Percentiles rank a stretch among this genome's conserved stretches.
Conservation (phyloP, 805 yeast genomes). For the Ascoidea rubescens region DNA sequence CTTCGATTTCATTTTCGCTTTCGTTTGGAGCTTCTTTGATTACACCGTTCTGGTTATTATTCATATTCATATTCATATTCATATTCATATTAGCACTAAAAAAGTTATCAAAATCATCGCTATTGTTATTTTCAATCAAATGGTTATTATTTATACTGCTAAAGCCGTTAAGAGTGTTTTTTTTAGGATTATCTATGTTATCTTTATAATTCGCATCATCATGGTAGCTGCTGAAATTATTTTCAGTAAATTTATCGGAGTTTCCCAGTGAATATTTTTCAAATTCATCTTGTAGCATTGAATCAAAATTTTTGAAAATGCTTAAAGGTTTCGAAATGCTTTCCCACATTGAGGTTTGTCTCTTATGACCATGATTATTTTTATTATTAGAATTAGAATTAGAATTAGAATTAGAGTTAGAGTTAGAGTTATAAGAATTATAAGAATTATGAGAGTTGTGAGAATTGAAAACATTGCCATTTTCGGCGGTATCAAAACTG, state of each 20-base stretch:
- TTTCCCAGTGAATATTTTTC: slow-evolving; percentile 7
- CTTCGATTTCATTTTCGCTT: background rate
- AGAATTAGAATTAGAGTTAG: background rate
- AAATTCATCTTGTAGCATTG: slow-evolving; percentile 9
- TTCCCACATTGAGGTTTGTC: slow-evolving; percentile 8
- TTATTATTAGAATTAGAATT: too few species aligned
- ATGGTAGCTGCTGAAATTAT: background rate
- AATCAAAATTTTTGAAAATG: slow-evolving; percentile 8
- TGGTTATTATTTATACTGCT: background rate
- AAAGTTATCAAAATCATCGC: background rate
- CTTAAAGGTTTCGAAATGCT: slow-evolving; percentile 9
- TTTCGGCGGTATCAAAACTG: background rate
- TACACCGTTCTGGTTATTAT: background rate
- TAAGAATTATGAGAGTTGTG: background rate
- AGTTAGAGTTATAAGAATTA: background rate
- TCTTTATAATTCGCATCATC: background rate
- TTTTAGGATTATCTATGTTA: background rate
- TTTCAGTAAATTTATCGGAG: background rate
- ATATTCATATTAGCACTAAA: background rate
- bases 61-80: background rate
- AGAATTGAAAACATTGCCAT: background rate
- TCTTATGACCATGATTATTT: background rate
- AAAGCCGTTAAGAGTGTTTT: background rate
- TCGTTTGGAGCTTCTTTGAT: background rate
- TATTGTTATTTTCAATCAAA: background rate